Percentiles rank a stretch among this genome's conserved stretches.
phyloP scores from a whole-genome alignment of 2,329 filamentous ascomycete genomes.

The Phialophora macrospora region DNA sequence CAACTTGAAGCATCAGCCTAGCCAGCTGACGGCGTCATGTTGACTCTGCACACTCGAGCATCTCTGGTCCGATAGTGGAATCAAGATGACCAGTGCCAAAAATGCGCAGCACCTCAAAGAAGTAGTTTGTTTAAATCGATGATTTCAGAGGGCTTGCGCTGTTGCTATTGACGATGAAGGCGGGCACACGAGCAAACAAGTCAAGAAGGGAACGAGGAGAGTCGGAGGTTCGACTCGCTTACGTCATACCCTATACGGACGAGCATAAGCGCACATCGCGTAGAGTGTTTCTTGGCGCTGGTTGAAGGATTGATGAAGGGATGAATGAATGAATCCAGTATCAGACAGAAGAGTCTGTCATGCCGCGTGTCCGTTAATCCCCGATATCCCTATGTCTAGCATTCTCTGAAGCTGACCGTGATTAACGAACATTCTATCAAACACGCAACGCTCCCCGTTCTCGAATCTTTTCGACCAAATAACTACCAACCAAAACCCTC shows the following conservation, averaged over 20 bases:
- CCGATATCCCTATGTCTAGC: background rate
- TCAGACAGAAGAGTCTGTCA: background rate
- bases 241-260: background rate
- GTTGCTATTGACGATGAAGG: background rate
- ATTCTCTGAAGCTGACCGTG: constrained; percentile 4
- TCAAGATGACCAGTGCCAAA: background rate
- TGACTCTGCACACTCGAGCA: background rate
- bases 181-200: background rate
- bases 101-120: background rate
- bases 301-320: background rate
- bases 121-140: background rate
- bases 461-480: background rate
- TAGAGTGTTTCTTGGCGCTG: background rate
- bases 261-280: background rate
- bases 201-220: background rate
- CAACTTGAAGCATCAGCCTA: background rate
- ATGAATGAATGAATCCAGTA: background rate
- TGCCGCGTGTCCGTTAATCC: background rate
- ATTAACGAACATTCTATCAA: background rate
- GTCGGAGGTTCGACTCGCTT: background rate
- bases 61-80: background rate
- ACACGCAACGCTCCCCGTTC: background rate
- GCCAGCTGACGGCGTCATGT: background rate
- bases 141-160: background rate
- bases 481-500: constrained; percentile 66